Conservation (phyloP, 2,329 filamentous ascomycete genomes). For the Drechmeria coniospora region DNA sequence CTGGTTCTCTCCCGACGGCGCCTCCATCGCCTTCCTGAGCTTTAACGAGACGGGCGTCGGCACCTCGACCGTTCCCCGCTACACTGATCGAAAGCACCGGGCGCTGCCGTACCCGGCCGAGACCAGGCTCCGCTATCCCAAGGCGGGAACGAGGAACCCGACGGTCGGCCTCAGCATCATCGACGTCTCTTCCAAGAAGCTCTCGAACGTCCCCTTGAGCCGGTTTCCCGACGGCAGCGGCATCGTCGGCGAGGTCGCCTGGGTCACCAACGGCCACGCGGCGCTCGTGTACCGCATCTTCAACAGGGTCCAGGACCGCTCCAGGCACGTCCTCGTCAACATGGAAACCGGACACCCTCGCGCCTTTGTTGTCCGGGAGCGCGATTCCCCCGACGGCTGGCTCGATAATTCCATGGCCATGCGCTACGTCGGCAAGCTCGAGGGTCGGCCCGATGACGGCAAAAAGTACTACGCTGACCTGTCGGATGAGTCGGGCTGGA, state of each 20-base stretch:
- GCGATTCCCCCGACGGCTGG: slow-evolving; percentile 46
- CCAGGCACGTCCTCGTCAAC: slow-evolving; percentile 46
- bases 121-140: slow-evolving; percentile 50
- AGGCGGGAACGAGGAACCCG: slow-evolving; percentile 53
- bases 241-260: slow-evolving; percentile 52
- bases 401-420: slow-evolving; percentile 44
- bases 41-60: slow-evolving; percentile 66
- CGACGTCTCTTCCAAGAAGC: slow-evolving; percentile 29
- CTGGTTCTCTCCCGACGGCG: slow-evolving; percentile 85
- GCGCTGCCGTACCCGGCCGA: slow-evolving; percentile 47
- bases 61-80: slow-evolving; percentile 52
- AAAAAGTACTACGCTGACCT: slow-evolving; percentile 47
- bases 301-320: slow-evolving; percentile 52
- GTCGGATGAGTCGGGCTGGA: slow-evolving; percentile 51
- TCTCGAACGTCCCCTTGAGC: slow-evolving; percentile 32
- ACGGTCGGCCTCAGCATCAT: slow-evolving; percentile 46
- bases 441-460: slow-evolving; percentile 16
- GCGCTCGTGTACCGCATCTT: slow-evolving; percentile 49
- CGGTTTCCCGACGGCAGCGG: slow-evolving; percentile 45
- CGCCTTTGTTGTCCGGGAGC: slow-evolving; percentile 36
- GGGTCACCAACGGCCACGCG: slow-evolving; percentile 47
- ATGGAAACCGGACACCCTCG: slow-evolving; percentile 28
- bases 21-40: slow-evolving; percentile 73
- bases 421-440: slow-evolving; percentile 33
- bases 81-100: slow-evolving; percentile 40